phyloP scores from a whole-genome alignment of 352 stramenopile genomes.

The Globisporangium polare region DNA sequence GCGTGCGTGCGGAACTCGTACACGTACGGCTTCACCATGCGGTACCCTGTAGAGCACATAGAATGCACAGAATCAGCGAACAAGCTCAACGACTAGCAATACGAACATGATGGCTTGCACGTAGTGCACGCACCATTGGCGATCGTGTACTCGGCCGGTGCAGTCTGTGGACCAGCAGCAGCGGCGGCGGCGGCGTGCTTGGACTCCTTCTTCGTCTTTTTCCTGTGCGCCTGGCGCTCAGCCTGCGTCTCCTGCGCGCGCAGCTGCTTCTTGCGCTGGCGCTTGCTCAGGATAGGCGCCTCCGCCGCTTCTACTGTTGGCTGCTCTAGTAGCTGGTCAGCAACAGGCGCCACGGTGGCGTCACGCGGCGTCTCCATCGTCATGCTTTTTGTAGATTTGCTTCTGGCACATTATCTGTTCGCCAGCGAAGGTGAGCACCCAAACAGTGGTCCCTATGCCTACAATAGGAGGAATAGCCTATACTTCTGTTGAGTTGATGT shows the following conservation, averaged over 20 bases:
- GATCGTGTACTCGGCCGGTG: slow-evolving; percentile 56
- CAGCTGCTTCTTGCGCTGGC: slow-evolving; percentile 44
- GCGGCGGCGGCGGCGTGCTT: slow-evolving; percentile 20
- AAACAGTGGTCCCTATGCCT: too few species aligned
- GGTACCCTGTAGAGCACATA: slow-evolving; percentile 50
- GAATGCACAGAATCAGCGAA: not conserved
- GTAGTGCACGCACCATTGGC: slow-evolving; percentile 31
- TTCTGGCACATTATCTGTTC: not conserved
- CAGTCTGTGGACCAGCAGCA: slow-evolving; percentile 27
- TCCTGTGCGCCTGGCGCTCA: slow-evolving; percentile 15
- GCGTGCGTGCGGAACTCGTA: slow-evolving; percentile 95
- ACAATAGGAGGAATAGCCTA: too few species aligned
- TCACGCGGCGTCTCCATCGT: not conserved
- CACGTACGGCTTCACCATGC: slow-evolving; percentile 91
- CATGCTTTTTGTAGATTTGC: not conserved
- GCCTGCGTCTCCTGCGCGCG: slow-evolving; percentile 18
- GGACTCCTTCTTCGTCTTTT: slow-evolving; percentile 22
- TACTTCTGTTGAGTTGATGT: not conserved
- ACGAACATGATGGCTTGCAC: not conserved
- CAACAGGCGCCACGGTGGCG: not conserved
- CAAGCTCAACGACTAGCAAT: not conserved
- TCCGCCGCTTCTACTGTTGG: not conserved
- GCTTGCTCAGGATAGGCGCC: slow-evolving; percentile 23
- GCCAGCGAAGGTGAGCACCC: not conserved
- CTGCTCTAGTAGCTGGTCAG: not conserved